A percentile compares a stretch with the other conserved stretches of the same genome.
phyloP scores from a whole-genome alignment of 208 protist genomes.

The Vickermania spadyakhi region DNA sequence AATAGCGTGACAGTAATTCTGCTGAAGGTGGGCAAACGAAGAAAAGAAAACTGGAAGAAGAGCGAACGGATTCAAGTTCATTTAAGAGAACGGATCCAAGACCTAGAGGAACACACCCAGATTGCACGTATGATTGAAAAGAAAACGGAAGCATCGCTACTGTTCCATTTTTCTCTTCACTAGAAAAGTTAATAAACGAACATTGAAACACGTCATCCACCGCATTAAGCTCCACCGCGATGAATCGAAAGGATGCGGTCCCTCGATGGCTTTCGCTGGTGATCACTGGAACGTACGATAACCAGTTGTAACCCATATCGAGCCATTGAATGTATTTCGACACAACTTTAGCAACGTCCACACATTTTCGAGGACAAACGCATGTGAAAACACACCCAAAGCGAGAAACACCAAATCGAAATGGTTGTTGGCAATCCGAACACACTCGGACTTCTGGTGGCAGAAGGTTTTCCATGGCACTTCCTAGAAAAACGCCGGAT shows the following conservation, averaged over 20 bases:
- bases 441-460: slow-evolving; percentile 17
- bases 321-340: slow-evolving; percentile 16
- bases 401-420: slow-evolving; percentile 43
- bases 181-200: slow-evolving; percentile 23
- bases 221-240: not conserved
- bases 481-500: too few species aligned
- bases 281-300: slow-evolving; percentile 1
- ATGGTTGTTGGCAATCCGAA: slow-evolving; percentile 16
- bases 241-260: not conserved
- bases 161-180: slow-evolving; percentile 4
- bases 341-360: slow-evolving; percentile 41
- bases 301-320: slow-evolving; percentile 1
- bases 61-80: slow-evolving; percentile 14
- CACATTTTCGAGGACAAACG: slow-evolving; percentile 16
- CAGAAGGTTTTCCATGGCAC: slow-evolving; percentile 50
- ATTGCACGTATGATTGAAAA: slow-evolving; percentile 3
- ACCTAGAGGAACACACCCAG: slow-evolving; percentile 10
- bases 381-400: slow-evolving; percentile 69
- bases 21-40: slow-evolving; percentile 94
- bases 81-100: slow-evolving; percentile 15
- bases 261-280: not conserved
- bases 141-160: slow-evolving; percentile 12
- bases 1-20: slow-evolving; percentile 94
- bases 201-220: not conserved
- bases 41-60: not conserved